Evolutionary conservation across 2,329 filamentous ascomycete genomes (phyloP), one percentile per base, ranked within the genome.

Genomic region (Fusarium lateritium): DNA sequence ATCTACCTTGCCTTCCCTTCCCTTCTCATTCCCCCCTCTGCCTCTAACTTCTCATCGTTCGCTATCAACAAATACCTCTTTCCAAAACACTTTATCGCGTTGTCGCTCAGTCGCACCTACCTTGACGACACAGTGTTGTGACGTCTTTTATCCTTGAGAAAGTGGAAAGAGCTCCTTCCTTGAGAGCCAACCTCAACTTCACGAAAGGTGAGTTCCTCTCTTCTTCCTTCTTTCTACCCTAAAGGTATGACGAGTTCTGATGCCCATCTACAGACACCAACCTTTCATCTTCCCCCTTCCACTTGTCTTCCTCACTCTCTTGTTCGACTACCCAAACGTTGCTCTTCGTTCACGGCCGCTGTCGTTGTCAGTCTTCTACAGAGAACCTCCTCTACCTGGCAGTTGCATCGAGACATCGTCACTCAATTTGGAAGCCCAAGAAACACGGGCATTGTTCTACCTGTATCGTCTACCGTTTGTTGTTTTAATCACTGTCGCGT

Each of bases 361-460:
- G 50, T 49, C 50, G 33, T 59, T 44, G 42, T 42, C 46, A 62
- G 38, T 61, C 65, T 62, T 19, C 21, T 45, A 46, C 38, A 46
- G 33, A 53, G 63, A 64, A 54, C 56, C 39, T 46, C 61, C 53
- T 21, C 62, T 53, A 52, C 42, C 60, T 59, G 63, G 56, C 62
- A 57, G 56, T 54, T 40, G 24, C 45, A 51, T 64, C 44, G 21
- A 65, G 45, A 22, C 42, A 49, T 61, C 44, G 28, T 31, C 47
- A 47, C 56, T 49, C 22, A 45, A 65, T 46, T 75, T 76, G 68
- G 69, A 68, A 69, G 67, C 57, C 70, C 66, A 36, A 45, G 28
- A 53, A 31, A 38, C 53, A 55, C 59, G 65, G 72, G 62, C 59
- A 73, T 77, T 81, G 74, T 82, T 83, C 81, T 55, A 21, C 78